These are phyloP conservation scores for Myxozyma monticola DNA, from an alignment of 805 yeast species.

Conservation along the genomic window DNA sequence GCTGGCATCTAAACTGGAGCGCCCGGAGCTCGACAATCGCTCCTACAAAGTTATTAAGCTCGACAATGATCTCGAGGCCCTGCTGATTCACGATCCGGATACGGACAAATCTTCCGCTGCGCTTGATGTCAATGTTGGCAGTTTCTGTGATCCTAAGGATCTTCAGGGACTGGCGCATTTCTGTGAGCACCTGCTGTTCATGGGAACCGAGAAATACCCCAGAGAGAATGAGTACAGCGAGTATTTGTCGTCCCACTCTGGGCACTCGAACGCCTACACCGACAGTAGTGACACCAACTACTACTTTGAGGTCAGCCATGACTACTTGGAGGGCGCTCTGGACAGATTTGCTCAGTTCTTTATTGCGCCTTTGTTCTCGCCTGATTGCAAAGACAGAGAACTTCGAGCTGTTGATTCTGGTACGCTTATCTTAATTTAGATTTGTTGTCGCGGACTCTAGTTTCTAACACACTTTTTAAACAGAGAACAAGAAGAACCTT, in stretches of 20 bases:
- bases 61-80: constrained; percentile 65
- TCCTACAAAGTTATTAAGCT: constrained; percentile 65
- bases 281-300: constrained; percentile 87
- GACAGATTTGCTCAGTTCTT: constrained; percentile 94
- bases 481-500: constrained; percentile 86
- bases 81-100: constrained; percentile 75
- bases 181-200: constrained; percentile 79
- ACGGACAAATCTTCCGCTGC: constrained; percentile 67
- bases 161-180: constrained; percentile 85
- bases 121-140: constrained; percentile 75
- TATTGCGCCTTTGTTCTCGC: constrained; percentile 73
- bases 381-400: constrained; percentile 83
- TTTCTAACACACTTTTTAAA: neutral
- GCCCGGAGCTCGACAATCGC: constrained; percentile 63
- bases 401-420: constrained; percentile 86
- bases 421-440: neutral
- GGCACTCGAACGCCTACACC: constrained; percentile 89
- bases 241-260: constrained; percentile 79
- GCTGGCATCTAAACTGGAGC: constrained; percentile 40
- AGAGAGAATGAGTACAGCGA: constrained; percentile 71
- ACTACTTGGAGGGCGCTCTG: constrained; percentile 78
- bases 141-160: constrained; percentile 70
- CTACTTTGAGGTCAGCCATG: constrained; percentile 78
- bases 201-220: constrained; percentile 79
- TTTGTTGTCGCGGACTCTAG: too few relatives aligned